Evolutionary conservation across 306 rosid species (phyloP).

Genomic region (Fragaria nilgerrensis): DNA sequence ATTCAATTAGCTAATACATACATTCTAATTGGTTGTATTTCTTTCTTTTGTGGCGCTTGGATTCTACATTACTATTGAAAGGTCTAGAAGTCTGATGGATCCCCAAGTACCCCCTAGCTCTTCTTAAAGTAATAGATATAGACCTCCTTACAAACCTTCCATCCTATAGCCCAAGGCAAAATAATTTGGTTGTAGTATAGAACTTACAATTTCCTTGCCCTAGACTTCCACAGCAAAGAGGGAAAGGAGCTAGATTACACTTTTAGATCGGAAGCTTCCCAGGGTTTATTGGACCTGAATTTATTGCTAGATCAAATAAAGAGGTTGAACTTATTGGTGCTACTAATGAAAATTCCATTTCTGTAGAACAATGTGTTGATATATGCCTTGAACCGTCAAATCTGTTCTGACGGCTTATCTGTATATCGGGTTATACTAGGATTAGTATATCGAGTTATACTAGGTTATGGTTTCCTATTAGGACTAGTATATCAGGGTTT

Average conservation of each 20-base stretch:
- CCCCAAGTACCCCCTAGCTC: neutral
- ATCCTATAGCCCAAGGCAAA: neutral
- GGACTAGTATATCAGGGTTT: too few species aligned
- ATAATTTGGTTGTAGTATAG: neutral
- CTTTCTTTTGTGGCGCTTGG: neutral
- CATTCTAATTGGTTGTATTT: neutral
- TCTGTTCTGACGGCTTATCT: too few species aligned
- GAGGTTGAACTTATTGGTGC: neutral
- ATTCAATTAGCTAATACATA: neutral
- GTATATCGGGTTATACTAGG: too few species aligned
- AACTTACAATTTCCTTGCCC: neutral
- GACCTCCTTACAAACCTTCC: neutral
- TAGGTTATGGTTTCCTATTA: too few species aligned
- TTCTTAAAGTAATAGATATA: neutral
- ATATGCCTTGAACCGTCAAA: too few species aligned
- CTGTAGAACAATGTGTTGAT: neutral
- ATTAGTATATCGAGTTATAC: too few species aligned
- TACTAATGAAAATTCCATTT: neutral
- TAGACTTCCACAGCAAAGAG: neutral
- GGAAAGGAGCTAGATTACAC: neutral
- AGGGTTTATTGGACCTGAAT: neutral
- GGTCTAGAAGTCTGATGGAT: neutral
- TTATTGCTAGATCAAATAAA: neutral
- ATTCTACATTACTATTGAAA: neutral
- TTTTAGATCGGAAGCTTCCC: neutral